These are phyloP conservation scores for Fusarium anthophilum DNA, from an alignment of 2,329 filamentous ascomycete genomes.

Conservation along the genomic window DNA sequence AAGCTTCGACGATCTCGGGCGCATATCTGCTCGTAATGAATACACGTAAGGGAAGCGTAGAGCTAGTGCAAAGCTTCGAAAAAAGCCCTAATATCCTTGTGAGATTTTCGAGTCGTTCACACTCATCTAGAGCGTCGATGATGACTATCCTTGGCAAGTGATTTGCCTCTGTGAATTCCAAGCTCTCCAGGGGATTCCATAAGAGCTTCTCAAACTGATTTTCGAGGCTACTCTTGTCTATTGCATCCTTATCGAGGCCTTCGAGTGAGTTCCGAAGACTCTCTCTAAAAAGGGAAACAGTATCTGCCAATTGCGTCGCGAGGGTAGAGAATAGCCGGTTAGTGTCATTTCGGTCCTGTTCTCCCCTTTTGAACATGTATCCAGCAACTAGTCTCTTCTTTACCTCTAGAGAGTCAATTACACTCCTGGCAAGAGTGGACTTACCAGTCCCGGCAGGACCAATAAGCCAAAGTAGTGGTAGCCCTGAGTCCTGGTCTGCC, in stretches of 20 bases:
- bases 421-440: not conserved
- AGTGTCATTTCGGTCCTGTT: not conserved
- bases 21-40: not conserved
- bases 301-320: not conserved
- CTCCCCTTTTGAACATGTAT: not conserved
- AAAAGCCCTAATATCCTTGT: fast-evolving
- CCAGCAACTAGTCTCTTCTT: not conserved
- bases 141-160: fast-evolving
- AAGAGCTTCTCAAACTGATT: not conserved
- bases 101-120: fast-evolving
- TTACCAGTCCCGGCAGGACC: not conserved
- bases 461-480: not conserved
- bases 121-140: not conserved
- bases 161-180: fast-evolving
- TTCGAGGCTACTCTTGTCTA: not conserved
- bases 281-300: fast-evolving
- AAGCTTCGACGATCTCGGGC: not conserved
- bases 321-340: not conserved
- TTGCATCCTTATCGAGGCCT: not conserved
- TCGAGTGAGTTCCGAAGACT: not conserved
- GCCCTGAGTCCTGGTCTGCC: not conserved
- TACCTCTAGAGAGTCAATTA: not conserved
- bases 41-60: fast-evolving
- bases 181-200: not conserved
- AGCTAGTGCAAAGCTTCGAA: not conserved